Conservation (phyloP, 2,329 filamentous ascomycete species). For the Diaporthe vexans region DNA sequence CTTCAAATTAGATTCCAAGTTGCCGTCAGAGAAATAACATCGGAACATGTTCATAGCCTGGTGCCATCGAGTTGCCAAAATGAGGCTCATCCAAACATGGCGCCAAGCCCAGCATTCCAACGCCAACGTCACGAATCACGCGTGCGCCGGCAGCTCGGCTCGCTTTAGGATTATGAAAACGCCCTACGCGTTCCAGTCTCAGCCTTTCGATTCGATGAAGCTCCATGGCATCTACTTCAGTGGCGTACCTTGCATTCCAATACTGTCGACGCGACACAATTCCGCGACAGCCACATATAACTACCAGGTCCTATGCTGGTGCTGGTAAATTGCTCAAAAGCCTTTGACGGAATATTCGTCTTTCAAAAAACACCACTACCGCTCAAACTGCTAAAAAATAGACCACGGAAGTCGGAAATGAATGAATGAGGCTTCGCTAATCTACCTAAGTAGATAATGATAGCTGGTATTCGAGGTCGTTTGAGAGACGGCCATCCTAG, state of each 20-base stretch:
- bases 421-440: no score
- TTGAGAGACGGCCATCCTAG: no score
- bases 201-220: not conserved
- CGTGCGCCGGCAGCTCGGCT: not conserved
- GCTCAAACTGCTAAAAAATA: no score
- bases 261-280: not conserved
- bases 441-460: no score
- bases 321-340: not conserved
- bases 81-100: not conserved
- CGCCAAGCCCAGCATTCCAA: not conserved
- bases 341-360: not conserved
- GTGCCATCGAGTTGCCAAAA: not conserved
- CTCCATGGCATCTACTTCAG: not conserved
- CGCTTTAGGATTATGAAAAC: not conserved
- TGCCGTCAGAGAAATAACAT: not conserved
- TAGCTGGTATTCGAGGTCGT: no score
- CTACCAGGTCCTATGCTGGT: not conserved
- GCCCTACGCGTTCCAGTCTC: not conserved
- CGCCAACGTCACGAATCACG: not conserved
- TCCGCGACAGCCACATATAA: not conserved
- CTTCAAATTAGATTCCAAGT: not conserved
- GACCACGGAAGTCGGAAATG: no score
- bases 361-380: not conserved
- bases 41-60: not conserved
- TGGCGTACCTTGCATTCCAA: not conserved